Evolutionary conservation across 169 alveolate species (phyloP).

Genomic region (Plasmodium vivax): DNA sequence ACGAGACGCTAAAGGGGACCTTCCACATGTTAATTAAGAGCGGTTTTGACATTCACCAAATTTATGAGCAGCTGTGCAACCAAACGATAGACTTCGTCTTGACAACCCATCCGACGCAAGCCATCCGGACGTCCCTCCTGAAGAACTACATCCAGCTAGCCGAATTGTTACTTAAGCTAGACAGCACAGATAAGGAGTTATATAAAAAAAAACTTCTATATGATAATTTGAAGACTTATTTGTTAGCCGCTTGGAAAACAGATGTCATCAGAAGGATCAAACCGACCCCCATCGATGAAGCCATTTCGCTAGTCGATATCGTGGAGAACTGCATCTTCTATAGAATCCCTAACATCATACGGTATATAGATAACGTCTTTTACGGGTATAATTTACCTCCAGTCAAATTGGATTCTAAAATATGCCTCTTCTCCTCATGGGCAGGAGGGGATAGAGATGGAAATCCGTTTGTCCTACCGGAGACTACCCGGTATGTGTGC

Average conservation of each 20-base stretch:
- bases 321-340: constrained; percentile 82
- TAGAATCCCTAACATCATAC: constrained; percentile 78
- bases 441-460: constrained; percentile 92
- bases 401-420: constrained; percentile 79
- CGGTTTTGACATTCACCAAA: constrained; percentile 76
- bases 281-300: constrained; percentile 88
- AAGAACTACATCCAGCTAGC: constrained; percentile 79
- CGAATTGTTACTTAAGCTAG: constrained; percentile 81
- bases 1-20: constrained; percentile 74
- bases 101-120: constrained; percentile 89
- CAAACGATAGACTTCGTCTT: constrained; percentile 83
- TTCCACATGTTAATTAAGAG: constrained; percentile 65
- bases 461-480: constrained; percentile 89
- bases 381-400: constrained; percentile 80
- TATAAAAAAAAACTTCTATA: constrained; percentile 76
- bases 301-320: constrained; percentile 74
- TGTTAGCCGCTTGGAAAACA: constrained; percentile 83
- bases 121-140: constrained; percentile 82
- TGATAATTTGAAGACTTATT: constrained; percentile 77
- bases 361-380: constrained; percentile 81
- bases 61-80: constrained; percentile 76
- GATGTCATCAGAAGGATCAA: constrained; percentile 84
- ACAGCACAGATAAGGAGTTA: constrained; percentile 79
- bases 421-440: constrained; percentile 86
- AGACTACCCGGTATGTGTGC: constrained; percentile 82